These are phyloP conservation scores for Trebouxiophyceae sp. DNA, from an alignment of 163 green algal genomes.

Conservation along the genomic window DNA sequence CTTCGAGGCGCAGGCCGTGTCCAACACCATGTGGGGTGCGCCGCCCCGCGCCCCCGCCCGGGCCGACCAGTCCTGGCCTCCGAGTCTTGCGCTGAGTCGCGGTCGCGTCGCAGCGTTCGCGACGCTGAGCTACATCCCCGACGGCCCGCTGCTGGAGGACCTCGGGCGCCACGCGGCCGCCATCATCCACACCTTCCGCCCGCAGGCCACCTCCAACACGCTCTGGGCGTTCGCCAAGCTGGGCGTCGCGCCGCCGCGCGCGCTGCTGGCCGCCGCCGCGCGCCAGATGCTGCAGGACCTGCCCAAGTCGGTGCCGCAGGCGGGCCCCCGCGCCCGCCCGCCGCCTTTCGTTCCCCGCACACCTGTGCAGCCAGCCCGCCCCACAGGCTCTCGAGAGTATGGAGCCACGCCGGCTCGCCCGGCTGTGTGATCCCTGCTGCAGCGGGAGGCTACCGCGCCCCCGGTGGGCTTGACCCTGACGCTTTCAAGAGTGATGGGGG, in stretches of 20 bases:
- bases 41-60: background rate
- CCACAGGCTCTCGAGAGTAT: too few species aligned
- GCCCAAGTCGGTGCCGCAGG: slow-evolving; percentile 22
- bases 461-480: too few species aligned
- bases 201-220: slow-evolving; percentile 38
- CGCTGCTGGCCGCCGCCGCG: slow-evolving; percentile 11
- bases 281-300: slow-evolving; percentile 26
- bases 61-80: too few species aligned
- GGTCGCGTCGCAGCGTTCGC: slow-evolving; percentile 14
- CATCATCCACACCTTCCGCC: slow-evolving; percentile 28
- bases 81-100: too few species aligned
- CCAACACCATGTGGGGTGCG: slow-evolving; percentile 22
- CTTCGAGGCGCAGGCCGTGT: slow-evolving; percentile 34
- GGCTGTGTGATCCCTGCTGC: too few species aligned
- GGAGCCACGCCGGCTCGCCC: too few species aligned
- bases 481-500: too few species aligned
- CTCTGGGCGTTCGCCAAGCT: slow-evolving; percentile 44
- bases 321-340: background rate
- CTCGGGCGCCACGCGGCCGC: slow-evolving; percentile 22
- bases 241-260: slow-evolving; percentile 19
- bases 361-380: too few species aligned
- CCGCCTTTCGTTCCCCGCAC: too few species aligned
- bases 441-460: too few species aligned
- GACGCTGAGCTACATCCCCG: slow-evolving; percentile 23
- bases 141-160: slow-evolving; percentile 21